Percentiles rank a stretch among this genome's conserved stretches.
phyloP scores from a whole-genome alignment of 2,329 filamentous ascomycete species.

The Chrysoporthe cubensis region DNA sequence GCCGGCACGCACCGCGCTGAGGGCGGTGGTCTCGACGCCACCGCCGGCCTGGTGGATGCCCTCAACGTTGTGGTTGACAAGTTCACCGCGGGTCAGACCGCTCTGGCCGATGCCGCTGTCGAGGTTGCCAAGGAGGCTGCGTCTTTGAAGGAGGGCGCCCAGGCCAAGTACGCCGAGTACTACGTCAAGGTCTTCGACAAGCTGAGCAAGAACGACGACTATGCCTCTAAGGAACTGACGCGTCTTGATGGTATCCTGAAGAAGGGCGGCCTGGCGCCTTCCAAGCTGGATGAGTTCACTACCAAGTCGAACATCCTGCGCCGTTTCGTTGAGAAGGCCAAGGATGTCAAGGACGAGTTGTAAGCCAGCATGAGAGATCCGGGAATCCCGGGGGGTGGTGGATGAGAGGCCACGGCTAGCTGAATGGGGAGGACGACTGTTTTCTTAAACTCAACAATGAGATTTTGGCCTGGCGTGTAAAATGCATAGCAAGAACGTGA shows the following conservation, averaged over 20 bases:
- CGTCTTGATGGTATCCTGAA: conserved; percentile 78
- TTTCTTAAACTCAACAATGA: background rate
- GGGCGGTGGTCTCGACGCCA: conserved; percentile 78
- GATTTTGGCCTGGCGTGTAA: conserved; percentile 2
- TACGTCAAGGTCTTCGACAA: conserved; percentile 92
- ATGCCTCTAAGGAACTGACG: conserved; percentile 82
- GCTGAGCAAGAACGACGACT: conserved; percentile 75
- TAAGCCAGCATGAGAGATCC: conserved; percentile 43
- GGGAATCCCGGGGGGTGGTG: too few relatives aligned
- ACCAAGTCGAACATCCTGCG: conserved; percentile 86
- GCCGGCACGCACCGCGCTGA: conserved; percentile 81
- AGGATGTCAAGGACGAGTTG: conserved; percentile 70
- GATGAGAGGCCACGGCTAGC: background rate
- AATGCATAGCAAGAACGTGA: conserved; percentile 3
- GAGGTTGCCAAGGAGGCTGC: conserved; percentile 75
- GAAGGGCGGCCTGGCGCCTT: conserved; percentile 82
- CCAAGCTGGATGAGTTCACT: conserved; percentile 88
- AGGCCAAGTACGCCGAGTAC: conserved; percentile 86
- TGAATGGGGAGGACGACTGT: background rate
- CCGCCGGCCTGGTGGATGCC: conserved; percentile 79
- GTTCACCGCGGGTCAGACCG: conserved; percentile 64
- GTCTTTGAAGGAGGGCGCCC: conserved; percentile 62
- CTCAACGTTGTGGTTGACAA: conserved; percentile 78
- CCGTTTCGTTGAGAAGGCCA: conserved; percentile 69
- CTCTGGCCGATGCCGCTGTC: conserved; percentile 65